Conservation (phyloP, 2,329 filamentous ascomycete species). For the Ploettnerulaceae sp. region DNA sequence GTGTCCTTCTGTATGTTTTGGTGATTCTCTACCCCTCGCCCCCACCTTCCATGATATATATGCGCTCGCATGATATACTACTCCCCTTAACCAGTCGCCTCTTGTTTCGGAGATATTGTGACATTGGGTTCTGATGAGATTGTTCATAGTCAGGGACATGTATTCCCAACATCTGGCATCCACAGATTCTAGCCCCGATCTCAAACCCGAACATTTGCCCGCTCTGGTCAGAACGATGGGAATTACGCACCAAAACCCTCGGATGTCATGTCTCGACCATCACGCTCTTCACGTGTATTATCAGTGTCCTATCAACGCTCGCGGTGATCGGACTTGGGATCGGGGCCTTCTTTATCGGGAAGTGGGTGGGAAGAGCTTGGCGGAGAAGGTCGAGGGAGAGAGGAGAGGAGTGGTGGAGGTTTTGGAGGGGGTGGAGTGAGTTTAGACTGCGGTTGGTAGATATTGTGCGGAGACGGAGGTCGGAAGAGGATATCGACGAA, state of each 20-base stretch:
- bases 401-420: slow-evolving; percentile 30
- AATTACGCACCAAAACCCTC: slow-evolving; percentile 37
- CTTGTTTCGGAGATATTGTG: too few relatives aligned
- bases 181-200: slow-evolving; percentile 47
- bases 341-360: slow-evolving; percentile 4
- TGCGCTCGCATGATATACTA: too few relatives aligned
- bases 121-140: slow-evolving; percentile 3
- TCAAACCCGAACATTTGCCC: slow-evolving; percentile 49
- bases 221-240: slow-evolving; percentile 44
- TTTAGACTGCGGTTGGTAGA: slow-evolving; percentile 16
- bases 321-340: slow-evolving; percentile 18
- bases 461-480: not conserved
- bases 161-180: slow-evolving; percentile 44
- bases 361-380: slow-evolving; percentile 2
- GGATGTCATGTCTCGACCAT: slow-evolving; percentile 42
- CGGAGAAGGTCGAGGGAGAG: slow-evolving; percentile 17
- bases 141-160: slow-evolving; percentile 41
- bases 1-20: slow-evolving; percentile 2
- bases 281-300: slow-evolving; percentile 36
- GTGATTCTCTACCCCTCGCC: not conserved
- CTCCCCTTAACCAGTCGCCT: too few relatives aligned
- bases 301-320: slow-evolving; percentile 33
- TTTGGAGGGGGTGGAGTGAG: slow-evolving; percentile 28
- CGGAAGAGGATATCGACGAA: slow-evolving; percentile 2
- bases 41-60: not conserved